Conservation (phyloP, 2,329 filamentous ascomycete genomes). For the Myriosclerotinia curreyana region DNA sequence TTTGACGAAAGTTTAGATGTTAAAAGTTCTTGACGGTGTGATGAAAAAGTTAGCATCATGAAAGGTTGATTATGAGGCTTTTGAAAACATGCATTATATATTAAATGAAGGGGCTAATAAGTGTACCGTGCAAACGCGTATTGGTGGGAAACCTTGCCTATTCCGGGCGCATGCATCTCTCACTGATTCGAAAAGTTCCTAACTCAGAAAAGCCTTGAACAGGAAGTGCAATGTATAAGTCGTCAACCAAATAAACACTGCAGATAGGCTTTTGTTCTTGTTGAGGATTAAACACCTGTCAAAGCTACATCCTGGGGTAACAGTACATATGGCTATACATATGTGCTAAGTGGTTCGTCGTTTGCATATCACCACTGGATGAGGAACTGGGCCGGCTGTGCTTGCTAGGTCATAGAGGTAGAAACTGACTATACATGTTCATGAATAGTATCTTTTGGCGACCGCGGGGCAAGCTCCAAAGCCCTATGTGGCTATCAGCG, state of each 20-base stretch:
- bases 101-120: slow-evolving; percentile 20
- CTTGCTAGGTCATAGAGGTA: not conserved
- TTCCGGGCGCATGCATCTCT: slow-evolving; percentile 13
- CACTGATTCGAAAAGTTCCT: slow-evolving; percentile 13
- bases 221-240: not conserved
- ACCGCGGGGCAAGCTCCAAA: slow-evolving; percentile 23
- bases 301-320: slow-evolving; percentile 12
- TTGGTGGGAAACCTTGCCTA: slow-evolving; percentile 19
- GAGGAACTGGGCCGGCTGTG: slow-evolving; percentile 4
- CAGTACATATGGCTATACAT: slow-evolving; percentile 10
- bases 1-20: not conserved
- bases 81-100: slow-evolving; percentile 17
- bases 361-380: slow-evolving; percentile 9
- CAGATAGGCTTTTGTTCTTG: slow-evolving; percentile 9
- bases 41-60: slow-evolving; percentile 12
- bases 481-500: slow-evolving; percentile 30
- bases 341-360: not conserved
- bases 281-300: slow-evolving; percentile 16
- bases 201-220: slow-evolving; percentile 8
- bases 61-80: slow-evolving; percentile 13
- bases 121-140: slow-evolving; percentile 14
- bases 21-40: slow-evolving; percentile 4
- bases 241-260: not conserved
- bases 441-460: slow-evolving; percentile 18
- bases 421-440: slow-evolving; percentile 1